A percentile compares a stretch with the other conserved stretches of the same genome.
Conservation (phyloP, 2,329 filamentous ascomycete species). For the Scorias spongiosa region DNA sequence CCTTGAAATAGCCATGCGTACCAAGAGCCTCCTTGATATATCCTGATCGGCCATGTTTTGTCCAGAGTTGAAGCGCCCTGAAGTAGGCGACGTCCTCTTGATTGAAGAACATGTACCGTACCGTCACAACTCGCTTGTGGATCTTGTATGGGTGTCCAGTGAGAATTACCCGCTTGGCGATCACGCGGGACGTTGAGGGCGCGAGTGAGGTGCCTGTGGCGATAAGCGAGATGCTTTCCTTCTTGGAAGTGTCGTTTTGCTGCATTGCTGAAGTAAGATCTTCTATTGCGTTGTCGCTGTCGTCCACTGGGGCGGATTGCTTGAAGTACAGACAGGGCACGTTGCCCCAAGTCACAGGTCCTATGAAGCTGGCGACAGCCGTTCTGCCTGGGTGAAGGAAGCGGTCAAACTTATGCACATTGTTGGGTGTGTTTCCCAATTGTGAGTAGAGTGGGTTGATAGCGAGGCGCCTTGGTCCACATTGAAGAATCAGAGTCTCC, state of each 20-base stretch:
- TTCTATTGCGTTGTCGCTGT: conserved; percentile 30
- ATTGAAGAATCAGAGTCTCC: conserved; percentile 81
- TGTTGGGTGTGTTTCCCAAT: conserved; percentile 79
- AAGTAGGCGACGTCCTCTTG: conserved; percentile 92
- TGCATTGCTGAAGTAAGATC: conserved; percentile 16
- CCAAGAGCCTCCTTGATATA: conserved; percentile 89
- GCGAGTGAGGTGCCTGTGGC: conserved; percentile 78
- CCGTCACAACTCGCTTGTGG: conserved; percentile 91
- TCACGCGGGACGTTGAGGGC: conserved; percentile 57
- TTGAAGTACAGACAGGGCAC: conserved; percentile 86
- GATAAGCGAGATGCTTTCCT: conserved; percentile 48
- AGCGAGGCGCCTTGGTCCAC: conserved; percentile 70
- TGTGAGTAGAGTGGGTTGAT: conserved; percentile 86
- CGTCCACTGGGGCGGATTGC: conserved; percentile 29
- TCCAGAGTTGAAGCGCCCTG: conserved; percentile 92
- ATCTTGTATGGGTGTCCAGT: conserved; percentile 98
- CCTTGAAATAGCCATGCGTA: conserved; percentile 99
- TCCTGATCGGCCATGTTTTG: conserved; percentile 69
- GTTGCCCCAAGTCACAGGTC: conserved; percentile 81
- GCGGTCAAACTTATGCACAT: conserved; percentile 93
- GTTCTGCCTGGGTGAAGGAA: conserved; percentile 84
- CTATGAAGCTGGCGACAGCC: conserved; percentile 77
- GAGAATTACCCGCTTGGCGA: conserved; percentile 86
- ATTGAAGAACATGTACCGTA: conserved; percentile 99
- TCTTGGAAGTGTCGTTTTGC: conserved; percentile 1